Conservation (phyloP, 225 moss, liverwort and hornwort species). For the Physcomitrium patens region DNA sequence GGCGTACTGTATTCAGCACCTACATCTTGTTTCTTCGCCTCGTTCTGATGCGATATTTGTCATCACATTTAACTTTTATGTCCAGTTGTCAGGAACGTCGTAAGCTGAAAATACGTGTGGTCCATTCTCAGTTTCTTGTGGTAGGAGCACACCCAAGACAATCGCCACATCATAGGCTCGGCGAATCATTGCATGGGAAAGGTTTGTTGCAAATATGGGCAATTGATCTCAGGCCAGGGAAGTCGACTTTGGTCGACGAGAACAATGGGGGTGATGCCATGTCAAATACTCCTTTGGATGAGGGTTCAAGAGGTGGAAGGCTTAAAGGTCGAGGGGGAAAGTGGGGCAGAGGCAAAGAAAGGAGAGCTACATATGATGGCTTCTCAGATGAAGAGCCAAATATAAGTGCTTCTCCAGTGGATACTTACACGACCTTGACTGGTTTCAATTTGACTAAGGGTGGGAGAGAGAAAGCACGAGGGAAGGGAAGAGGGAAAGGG, state of each 20-base stretch:
- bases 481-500: constrained; percentile 38
- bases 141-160: constrained; percentile 81
- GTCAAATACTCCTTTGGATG: constrained; percentile 18
- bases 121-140: constrained; percentile 73
- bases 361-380: constrained; percentile 18
- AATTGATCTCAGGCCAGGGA: constrained; percentile 51
- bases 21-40: constrained; percentile 13
- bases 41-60: constrained; percentile 5
- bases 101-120: constrained; percentile 3
- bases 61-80: neutral
- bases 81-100: constrained; percentile 11
- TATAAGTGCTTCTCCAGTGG: constrained; percentile 31
- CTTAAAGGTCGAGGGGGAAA: constrained; percentile 53
- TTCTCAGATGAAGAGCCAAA: constrained; percentile 43
- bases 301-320: constrained; percentile 23
- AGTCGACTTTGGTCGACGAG: constrained; percentile 23
- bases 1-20: neutral
- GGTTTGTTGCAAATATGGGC: constrained; percentile 93
- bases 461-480: constrained; percentile 46
- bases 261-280: constrained; percentile 20
- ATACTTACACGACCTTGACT: constrained; percentile 42
- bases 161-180: constrained; percentile 73
- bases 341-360: constrained; percentile 43
- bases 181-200: constrained; percentile 68
- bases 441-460: constrained; percentile 39